A percentile compares a stretch with the other conserved stretches of the same genome.
phyloP scores from a whole-genome alignment of 805 yeast species.

The Barnettozyma sp. region DNA sequence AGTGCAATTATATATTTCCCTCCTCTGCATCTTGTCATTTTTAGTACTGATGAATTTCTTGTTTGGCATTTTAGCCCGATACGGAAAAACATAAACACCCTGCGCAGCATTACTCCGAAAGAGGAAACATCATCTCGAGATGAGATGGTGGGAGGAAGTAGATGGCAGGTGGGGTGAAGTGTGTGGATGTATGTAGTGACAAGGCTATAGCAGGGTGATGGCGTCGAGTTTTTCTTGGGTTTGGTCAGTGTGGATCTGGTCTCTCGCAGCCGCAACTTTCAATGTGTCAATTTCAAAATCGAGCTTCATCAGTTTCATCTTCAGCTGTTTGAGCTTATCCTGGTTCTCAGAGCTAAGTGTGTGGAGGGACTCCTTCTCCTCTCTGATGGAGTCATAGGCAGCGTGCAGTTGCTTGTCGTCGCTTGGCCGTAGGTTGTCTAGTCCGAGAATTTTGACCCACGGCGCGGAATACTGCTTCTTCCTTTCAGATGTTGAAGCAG shows the following conservation, averaged over 20 bases:
- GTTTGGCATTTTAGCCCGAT: too few relatives aligned
- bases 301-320: slow-evolving; percentile 17
- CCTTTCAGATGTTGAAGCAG: neutral
- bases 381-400: slow-evolving; percentile 6
- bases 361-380: slow-evolving; percentile 14
- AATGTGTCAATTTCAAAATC: slow-evolving; percentile 25
- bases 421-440: slow-evolving; percentile 4
- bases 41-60: too few relatives aligned
- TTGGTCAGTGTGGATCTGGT: slow-evolving; percentile 27
- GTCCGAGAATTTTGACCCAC: slow-evolving; percentile 11
- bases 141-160: neutral
- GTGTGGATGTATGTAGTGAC: neutral
- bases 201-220: slow-evolving; percentile 16
- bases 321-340: slow-evolving; percentile 18
- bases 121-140: too few relatives aligned
- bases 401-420: slow-evolving; percentile 5
- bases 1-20: too few relatives aligned
- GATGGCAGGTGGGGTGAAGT: neutral
- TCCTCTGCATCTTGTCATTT: too few relatives aligned
- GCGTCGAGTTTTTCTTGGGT: slow-evolving; percentile 32
- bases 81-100: too few relatives aligned
- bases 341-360: slow-evolving; percentile 22
- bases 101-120: too few relatives aligned
- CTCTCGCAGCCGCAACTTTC: slow-evolving; percentile 26
- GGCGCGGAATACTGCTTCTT: slow-evolving; percentile 10